phyloP scores from a whole-genome alignment of 2,329 filamentous ascomycete species.

The Clonostachys rosea region DNA sequence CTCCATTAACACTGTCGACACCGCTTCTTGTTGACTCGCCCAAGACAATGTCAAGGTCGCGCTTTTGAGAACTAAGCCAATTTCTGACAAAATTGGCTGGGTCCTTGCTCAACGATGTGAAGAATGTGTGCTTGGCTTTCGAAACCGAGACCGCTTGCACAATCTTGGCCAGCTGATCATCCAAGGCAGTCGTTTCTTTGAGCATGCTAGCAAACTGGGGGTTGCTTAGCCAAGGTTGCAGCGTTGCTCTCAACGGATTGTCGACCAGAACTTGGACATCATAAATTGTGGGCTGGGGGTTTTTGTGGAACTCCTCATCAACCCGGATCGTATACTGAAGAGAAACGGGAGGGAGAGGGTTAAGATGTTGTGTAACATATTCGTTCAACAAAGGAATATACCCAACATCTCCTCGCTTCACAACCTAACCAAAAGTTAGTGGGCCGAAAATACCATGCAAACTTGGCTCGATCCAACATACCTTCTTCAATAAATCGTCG shows the following conservation, averaged over 20 bases:
- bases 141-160: constrained; percentile 79
- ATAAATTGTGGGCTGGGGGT: constrained; percentile 78
- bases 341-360: constrained; percentile 73
- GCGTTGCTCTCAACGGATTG: constrained; percentile 69
- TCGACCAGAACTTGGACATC: constrained; percentile 83
- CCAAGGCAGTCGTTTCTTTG: constrained; percentile 69
- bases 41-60: constrained; percentile 83
- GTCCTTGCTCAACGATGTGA: constrained; percentile 72
- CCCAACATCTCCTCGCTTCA: constrained; percentile 69
- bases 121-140: constrained; percentile 88
- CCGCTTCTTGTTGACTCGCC: constrained; percentile 71
- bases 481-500: constrained; percentile 74
- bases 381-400: constrained; percentile 84
- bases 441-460: not conserved
- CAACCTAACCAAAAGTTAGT: constrained; percentile 49
- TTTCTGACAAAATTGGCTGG: constrained; percentile 79
- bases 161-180: constrained; percentile 80
- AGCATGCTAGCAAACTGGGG: constrained; percentile 67
- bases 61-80: constrained; percentile 88
- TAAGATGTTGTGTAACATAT: constrained; percentile 73
- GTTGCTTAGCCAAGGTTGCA: constrained; percentile 63
- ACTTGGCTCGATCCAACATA: constrained; percentile 33
- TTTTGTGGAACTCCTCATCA: constrained; percentile 74
- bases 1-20: constrained; percentile 47
- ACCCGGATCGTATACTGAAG: constrained; percentile 92